Conservation (phyloP, 805 yeast species). For the Pichia rugopelliculosa region DNA sequence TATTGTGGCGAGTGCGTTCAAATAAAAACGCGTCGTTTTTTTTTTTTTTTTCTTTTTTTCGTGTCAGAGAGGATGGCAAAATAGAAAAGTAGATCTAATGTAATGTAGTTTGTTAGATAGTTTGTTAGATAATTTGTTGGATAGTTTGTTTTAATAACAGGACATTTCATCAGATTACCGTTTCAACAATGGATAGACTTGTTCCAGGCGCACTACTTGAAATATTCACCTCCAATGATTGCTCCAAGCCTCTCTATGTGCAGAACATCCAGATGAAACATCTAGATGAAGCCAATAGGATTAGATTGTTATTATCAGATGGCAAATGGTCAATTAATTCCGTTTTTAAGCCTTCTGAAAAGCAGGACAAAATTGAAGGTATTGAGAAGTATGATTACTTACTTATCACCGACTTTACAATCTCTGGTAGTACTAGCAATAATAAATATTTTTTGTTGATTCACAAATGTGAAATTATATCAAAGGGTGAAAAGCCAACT, state of each 20-base stretch:
- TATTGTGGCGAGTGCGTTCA: too few relatives aligned
- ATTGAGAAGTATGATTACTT: slow-evolving; percentile 20
- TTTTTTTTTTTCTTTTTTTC: background rate
- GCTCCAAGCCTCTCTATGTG: slow-evolving; percentile 18
- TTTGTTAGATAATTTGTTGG: too few relatives aligned
- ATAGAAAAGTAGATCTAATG: too few relatives aligned
- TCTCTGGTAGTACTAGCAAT: slow-evolving; percentile 16
- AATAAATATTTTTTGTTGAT: slow-evolving; percentile 26
- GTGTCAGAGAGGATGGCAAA: background rate
- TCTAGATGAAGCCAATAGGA: slow-evolving; percentile 32
- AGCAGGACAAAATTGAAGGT: slow-evolving; percentile 23
- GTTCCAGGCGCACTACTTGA: slow-evolving; percentile 19
- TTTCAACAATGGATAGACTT: slow-evolving; percentile 15
- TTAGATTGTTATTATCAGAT: slow-evolving; percentile 44
- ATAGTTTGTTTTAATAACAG: too few relatives aligned
- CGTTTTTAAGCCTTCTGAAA: slow-evolving; percentile 40
- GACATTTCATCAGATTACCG: too few relatives aligned
- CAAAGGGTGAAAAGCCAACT: slow-evolving; percentile 26
- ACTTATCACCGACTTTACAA: slow-evolving; percentile 16
- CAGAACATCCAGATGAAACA: slow-evolving; percentile 28
- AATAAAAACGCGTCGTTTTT: background rate
- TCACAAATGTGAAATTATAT: slow-evolving; percentile 25
- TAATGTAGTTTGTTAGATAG: too few relatives aligned
- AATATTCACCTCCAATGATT: slow-evolving; percentile 19
- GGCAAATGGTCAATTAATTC: slow-evolving; percentile 46